Evolutionary conservation across 345 rosid species (phyloP).

Genomic region (Angophora floribunda): DNA sequence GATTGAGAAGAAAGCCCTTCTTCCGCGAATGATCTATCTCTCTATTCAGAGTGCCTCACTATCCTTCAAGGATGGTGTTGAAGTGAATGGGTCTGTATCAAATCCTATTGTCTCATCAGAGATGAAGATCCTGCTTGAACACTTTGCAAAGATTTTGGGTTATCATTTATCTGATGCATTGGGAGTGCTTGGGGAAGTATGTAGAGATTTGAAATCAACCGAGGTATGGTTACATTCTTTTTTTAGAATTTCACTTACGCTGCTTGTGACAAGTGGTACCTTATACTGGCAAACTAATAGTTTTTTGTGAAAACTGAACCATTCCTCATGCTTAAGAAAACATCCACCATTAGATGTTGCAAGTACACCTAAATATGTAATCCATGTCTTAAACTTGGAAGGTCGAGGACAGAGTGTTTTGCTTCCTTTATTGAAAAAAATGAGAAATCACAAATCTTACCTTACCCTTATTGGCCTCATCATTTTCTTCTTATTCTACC

Average conservation of each 20-base stretch:
- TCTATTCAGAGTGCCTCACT: constrained; percentile 68
- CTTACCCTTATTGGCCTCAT: background rate
- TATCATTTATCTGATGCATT: constrained; percentile 57
- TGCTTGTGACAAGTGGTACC: background rate
- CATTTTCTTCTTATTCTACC: background rate
- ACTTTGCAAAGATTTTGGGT: constrained; percentile 66
- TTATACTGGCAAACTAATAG: background rate
- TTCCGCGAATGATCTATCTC: constrained; percentile 78
- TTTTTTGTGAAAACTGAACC: background rate
- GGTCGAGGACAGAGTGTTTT: background rate
- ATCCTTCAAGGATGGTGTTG: constrained; percentile 45
- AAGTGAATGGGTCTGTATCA: constrained; percentile 47
- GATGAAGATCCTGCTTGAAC: constrained; percentile 61
- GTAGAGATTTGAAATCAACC: constrained; percentile 37
- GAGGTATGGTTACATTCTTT: constrained; percentile 34
- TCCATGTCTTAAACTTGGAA: background rate
- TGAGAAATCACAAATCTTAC: background rate
- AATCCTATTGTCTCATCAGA: constrained; percentile 44
- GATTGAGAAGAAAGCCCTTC: constrained; percentile 65
- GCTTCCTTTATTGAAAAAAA: background rate
- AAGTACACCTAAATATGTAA: background rate
- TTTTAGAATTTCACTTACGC: background rate
- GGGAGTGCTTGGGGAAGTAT: constrained; percentile 42
- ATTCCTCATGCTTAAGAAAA: background rate
- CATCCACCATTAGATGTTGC: background rate